A percentile compares a stretch with the other conserved stretches of the same genome.
Conservation (phyloP, 495 filamentous ascomycete genomes). For the Penicillium diatomitis region DNA sequence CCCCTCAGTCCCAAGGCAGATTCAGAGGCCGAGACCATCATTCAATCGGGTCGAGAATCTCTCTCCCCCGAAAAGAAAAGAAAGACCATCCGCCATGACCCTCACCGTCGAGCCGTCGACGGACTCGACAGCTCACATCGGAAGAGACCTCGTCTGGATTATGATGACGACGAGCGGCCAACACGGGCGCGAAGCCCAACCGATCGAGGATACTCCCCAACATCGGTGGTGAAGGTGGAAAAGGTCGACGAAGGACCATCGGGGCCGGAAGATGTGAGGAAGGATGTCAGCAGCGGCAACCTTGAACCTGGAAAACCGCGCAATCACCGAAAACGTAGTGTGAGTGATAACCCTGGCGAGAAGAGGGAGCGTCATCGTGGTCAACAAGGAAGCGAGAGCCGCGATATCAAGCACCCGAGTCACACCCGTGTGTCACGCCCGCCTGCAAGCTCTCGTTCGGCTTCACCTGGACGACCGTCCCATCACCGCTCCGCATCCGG, state of each 20-base stretch:
- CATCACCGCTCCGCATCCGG: conserved; percentile 56
- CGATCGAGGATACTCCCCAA: conserved; percentile 15
- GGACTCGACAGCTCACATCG: conserved; percentile 31
- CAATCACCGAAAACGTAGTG: conserved; percentile 31
- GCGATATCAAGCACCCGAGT: conserved; percentile 21
- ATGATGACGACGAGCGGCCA: conserved; percentile 13
- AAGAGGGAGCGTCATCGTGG: conserved; percentile 21
- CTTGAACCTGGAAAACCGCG: conserved; percentile 11
- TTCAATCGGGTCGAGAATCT: conserved; percentile 63
- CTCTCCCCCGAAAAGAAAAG: conserved; percentile 58
- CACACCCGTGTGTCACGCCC: conserved; percentile 20
- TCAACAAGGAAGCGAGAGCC: conserved; percentile 13
- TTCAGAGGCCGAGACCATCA: conserved; percentile 76
- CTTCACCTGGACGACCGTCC: conserved; percentile 51
- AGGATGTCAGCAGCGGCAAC: conserved; percentile 10
- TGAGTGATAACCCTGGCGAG: conserved; percentile 33
- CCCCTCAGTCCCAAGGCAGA: conserved; percentile 43
- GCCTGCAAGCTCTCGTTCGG: conserved; percentile 45
- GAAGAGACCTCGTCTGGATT: conserved; percentile 26
- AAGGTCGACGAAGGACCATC: conserved; percentile 25
- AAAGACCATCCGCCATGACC: conserved; percentile 61
- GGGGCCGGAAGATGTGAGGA: conserved; percentile 14
- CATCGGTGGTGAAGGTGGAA: conserved; percentile 30
- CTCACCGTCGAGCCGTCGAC: conserved; percentile 35
- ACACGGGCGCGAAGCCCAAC: conserved; percentile 20